A percentile compares a stretch with the other conserved stretches of the same genome.
Evolutionary conservation across 768 basidiomycete genomes (phyloP).

Genomic region (Polyporus arcularius): DNA sequence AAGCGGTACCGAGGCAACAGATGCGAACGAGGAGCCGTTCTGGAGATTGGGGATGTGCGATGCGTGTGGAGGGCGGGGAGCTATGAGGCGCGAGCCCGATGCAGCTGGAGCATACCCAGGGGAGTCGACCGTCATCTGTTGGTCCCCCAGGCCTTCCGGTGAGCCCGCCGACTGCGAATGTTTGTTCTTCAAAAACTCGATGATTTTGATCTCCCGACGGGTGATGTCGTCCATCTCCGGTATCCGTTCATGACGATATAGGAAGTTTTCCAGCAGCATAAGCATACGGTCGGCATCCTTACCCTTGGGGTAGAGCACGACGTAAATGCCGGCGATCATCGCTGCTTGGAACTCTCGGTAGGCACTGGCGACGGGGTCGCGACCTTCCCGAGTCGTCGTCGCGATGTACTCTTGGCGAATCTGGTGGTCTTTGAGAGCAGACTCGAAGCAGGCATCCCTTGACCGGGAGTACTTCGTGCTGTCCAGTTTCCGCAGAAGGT

Average conservation of each 20-base stretch:
- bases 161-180: slow-evolving; percentile 52
- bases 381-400: slow-evolving; percentile 59
- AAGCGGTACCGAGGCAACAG: slow-evolving; percentile 22
- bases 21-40: slow-evolving; percentile 21
- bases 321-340: slow-evolving; percentile 87
- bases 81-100: slow-evolving; percentile 5
- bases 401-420: slow-evolving; percentile 72
- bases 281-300: slow-evolving; percentile 72
- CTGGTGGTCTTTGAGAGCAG: slow-evolving; percentile 83
- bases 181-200: slow-evolving; percentile 76
- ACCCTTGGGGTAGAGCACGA: slow-evolving; percentile 77
- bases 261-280: slow-evolving; percentile 74
- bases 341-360: slow-evolving; percentile 88
- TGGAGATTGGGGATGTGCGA: slow-evolving; percentile 19
- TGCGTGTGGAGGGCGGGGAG: slow-evolving; percentile 13
- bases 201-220: slow-evolving; percentile 78
- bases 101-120: slow-evolving; percentile 1
- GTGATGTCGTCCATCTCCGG: slow-evolving; percentile 83
- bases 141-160: slow-evolving; percentile 19
- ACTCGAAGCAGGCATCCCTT: slow-evolving; percentile 86
- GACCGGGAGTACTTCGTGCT: slow-evolving; percentile 84
- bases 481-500: slow-evolving; percentile 75
- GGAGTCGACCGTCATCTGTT: slow-evolving; percentile 7
- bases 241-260: slow-evolving; percentile 59
- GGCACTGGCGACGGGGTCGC: slow-evolving; percentile 73